A percentile compares a stretch with the other conserved stretches of the same genome.
phyloP scores from a whole-genome alignment of 2,329 filamentous ascomycete species.

The Beauveria sp. region DNA sequence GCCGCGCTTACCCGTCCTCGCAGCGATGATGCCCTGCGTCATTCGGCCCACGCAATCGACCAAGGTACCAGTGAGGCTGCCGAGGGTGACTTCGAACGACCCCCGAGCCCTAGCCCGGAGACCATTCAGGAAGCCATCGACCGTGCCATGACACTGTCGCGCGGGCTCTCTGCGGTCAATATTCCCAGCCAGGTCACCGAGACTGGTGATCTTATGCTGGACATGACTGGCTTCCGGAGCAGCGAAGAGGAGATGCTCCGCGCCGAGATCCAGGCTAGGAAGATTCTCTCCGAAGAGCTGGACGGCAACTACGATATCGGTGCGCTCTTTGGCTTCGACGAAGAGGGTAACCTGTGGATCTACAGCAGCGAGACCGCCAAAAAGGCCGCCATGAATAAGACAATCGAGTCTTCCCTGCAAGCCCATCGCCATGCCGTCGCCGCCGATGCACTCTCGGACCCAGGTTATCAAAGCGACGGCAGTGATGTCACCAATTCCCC shows the following conservation, averaged over 20 bases:
- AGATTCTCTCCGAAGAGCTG: conserved; percentile 85
- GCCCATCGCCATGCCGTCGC: conserved; percentile 43
- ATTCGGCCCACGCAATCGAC: conserved; percentile 32
- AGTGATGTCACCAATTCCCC: conserved; percentile 49
- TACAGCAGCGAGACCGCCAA: conserved; percentile 98
- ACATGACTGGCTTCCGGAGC: conserved; percentile 95
- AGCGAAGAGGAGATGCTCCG: conserved; percentile 87
- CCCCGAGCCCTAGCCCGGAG: conserved; percentile 70
- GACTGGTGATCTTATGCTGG: conserved; percentile 88
- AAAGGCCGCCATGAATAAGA: conserved; percentile 68
- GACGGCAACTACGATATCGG: conserved; percentile 96
- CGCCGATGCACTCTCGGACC: conserved; percentile 82
- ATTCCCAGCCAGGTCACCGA: conserved; percentile 92
- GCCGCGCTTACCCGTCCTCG: conserved; percentile 35
- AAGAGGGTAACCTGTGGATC: conserved; percentile 97
- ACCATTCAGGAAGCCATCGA: conserved; percentile 69
- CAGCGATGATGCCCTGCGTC: conserved; percentile 48
- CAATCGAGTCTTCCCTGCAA: conserved; percentile 43
- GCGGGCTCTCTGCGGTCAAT: conserved; percentile 80
- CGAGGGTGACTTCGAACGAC: conserved; percentile 46
- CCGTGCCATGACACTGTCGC: conserved; percentile 75
- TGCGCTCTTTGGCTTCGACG: conserved; percentile 87
- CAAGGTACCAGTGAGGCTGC: conserved; percentile 29
- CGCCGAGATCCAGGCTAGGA: conserved; percentile 87
- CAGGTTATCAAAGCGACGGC: conserved; percentile 90